Evolutionary conservation across 2,329 filamentous ascomycete genomes (phyloP).

Genomic region (Scedosporium minutisporum): DNA sequence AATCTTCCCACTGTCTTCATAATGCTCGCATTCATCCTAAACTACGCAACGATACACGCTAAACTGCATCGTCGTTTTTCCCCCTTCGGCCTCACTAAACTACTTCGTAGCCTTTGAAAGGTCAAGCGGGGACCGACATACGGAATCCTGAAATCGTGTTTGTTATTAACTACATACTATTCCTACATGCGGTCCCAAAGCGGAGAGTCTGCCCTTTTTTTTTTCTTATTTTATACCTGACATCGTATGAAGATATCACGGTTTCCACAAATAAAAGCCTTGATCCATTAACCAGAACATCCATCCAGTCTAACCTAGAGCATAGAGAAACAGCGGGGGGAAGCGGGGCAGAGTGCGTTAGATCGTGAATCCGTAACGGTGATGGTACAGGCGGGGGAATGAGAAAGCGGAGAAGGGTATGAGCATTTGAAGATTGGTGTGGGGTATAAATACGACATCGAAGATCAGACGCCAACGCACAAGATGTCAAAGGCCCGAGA

Average conservation of each 20-base stretch:
- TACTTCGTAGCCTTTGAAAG: neutral
- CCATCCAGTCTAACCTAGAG: neutral
- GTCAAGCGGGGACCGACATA: neutral
- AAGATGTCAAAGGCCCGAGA: no score
- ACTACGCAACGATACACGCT: no score
- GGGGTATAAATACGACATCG: no score
- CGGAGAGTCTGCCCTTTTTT: neutral
- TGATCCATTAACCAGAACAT: neutral
- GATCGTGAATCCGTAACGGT: neutral
- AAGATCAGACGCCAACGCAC: no score
- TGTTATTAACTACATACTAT: neutral
- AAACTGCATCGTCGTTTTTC: neutral
- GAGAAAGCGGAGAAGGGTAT: neutral
- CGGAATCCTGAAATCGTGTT: neutral
- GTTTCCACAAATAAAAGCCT: neutral
- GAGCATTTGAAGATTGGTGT: no score
- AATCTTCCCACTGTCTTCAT: neutral
- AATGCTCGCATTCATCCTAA: no score
- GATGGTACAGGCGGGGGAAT: neutral
- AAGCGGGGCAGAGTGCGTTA: neutral
- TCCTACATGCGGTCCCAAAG: neutral
- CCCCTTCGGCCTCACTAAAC: neutral
- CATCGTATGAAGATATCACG: neutral
- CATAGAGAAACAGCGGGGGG: neutral
- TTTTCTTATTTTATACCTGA: neutral